A percentile compares a stretch with the other conserved stretches of the same genome.
Evolutionary conservation across 1,284 basidiomycete species (phyloP).

Genomic region (Boletellus deceptivus): DNA sequence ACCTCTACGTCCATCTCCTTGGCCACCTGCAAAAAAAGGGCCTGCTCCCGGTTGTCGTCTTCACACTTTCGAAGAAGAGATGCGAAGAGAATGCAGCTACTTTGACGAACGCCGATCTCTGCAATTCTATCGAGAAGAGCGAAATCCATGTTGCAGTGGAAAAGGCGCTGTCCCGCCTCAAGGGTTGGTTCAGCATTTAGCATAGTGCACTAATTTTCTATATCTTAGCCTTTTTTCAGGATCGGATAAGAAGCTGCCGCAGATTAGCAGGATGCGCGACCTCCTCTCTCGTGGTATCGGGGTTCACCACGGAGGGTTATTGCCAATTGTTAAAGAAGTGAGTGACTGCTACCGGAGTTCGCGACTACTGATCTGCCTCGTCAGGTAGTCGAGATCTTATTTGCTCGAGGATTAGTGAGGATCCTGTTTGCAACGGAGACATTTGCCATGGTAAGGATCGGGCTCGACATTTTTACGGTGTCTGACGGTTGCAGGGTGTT

Average conservation of each 20-base stretch:
- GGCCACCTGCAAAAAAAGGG: slow-evolving; percentile 83
- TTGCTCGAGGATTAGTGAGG: slow-evolving; percentile 94
- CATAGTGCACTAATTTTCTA: background rate
- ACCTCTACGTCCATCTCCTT: slow-evolving; percentile 92
- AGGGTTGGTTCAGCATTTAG: slow-evolving; percentile 53
- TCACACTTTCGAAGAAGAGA: slow-evolving; percentile 95
- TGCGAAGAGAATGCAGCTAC: slow-evolving; percentile 97
- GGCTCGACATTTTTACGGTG: slow-evolving; percentile 1
- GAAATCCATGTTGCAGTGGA: slow-evolving; percentile 96
- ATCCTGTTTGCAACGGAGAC: slow-evolving; percentile 98
- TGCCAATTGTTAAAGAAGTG: slow-evolving; percentile 97
- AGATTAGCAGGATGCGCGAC: slow-evolving; percentile 91
- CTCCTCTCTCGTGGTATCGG: slow-evolving; percentile 92
- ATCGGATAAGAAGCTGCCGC: slow-evolving; percentile 91
- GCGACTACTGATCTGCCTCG: background rate
- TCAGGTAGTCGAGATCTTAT: slow-evolving; percentile 95
- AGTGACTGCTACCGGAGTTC: background rate
- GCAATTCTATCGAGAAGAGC: slow-evolving; percentile 87
- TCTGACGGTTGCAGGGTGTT: slow-evolving; percentile 66
- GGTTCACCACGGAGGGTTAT: slow-evolving; percentile 94
- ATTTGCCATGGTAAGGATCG: slow-evolving; percentile 86
- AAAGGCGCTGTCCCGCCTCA: slow-evolving; percentile 86
- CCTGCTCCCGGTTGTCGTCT: slow-evolving; percentile 92
- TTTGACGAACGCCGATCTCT: slow-evolving; percentile 87
- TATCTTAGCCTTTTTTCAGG: slow-evolving; percentile 46